Base-by-base conservation (phyloP, 2,329 filamentous ascomycete species). In the Fusarium setosum region DNA sequence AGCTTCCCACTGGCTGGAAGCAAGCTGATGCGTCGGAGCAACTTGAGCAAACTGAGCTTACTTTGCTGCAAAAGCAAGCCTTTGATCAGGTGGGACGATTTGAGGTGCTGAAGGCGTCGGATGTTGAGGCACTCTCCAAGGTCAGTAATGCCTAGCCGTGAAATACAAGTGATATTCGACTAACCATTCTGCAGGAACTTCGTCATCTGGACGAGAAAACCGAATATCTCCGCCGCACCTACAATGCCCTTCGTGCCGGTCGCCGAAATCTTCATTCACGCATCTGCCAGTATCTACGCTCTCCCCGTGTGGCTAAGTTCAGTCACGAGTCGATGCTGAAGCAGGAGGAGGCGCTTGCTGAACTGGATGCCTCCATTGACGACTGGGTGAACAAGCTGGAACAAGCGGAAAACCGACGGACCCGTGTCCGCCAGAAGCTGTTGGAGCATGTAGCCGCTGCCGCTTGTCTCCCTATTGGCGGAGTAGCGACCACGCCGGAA, bases 331-430 rank as follows among this genome's bases (percentile, higher is more conserved):
- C 88, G 18, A 87, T 95, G 75, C 82, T 94, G 38, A 92, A 91
- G 79, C 92, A 94, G 74, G 92, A 94, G 75, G 92, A 94, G 76
- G 90, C 91, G 2, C 82, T 95, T 11, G 87, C 89, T 2, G 92
- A 94, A 75, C 85, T 95, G 7, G 92, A 95, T 73, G 81, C 84
- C 15, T 92, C 90, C 4, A 94, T 95, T 64, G 92, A 94, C 71
- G 91, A 93, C 73, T 94, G 92, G 90, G 88, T 92, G 47, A 83
- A 80, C 69, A 94, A 94, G 79, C 85, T 94, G n/a, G 92, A 94
- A 73, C 86, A 90, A 64, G 90, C 91, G 10, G 92, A 95, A 76
- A 93, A 94, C 74, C 84, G 92, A 72, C 88, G 92, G 37, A 90
- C 88, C 15, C 85, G 90, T 7, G 88, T 95, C 41, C 86, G 91